Base-by-base conservation (phyloP, 164 flowering plant species). In the Berberis vulgaris region DNA sequence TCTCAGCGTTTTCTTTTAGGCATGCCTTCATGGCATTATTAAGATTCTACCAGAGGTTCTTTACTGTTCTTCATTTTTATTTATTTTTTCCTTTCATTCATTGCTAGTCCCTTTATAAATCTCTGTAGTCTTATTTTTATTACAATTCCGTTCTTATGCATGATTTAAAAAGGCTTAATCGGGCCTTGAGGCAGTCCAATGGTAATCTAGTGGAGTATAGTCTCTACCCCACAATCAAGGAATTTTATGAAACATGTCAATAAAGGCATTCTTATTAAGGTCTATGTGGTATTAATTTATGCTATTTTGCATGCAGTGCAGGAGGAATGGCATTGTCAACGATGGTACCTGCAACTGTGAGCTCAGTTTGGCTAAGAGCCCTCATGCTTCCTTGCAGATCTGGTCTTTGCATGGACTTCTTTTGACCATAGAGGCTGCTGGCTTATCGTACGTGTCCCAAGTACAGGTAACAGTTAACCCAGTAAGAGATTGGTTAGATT, bases 241-340 rank as follows among this genome's bases (percentile, higher is more conserved):
- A 26, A 26, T 26, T 26, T 26, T 26, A 26, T 26, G 26, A 26
- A 26, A 26, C 26, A 26, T 26, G 26, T 26, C 26, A 26, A 26
- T 26, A 26, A 26, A 26, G 26, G 26, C 26, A 26, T 26, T 26
- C 26, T 26, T 26, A 26, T 10, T 52, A 10, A 10, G n/a, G 10
- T 10, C 12, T 26, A 6, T 57, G 58, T 45, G 4, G 45, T 43
- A 42, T 63, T 63, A 54, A 64, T 69, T 69, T 67, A 38, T 59
- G 41, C 50, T 44, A 58, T 72, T 42, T 73, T 76, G 11, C 50
- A 49, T 84, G 78, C 96, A 94, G 99, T 82, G 99, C 96, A 68
- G 99, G 99, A 78, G 99, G 99, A 72, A 94, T 94, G 89, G 97
- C 99, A 45, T 75, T 94, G 59, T 94, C 97, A 62, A 89, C 82